Evolutionary conservation across 352 stramenopile species (phyloP).

Genomic region (Phytophthora europaea): DNA sequence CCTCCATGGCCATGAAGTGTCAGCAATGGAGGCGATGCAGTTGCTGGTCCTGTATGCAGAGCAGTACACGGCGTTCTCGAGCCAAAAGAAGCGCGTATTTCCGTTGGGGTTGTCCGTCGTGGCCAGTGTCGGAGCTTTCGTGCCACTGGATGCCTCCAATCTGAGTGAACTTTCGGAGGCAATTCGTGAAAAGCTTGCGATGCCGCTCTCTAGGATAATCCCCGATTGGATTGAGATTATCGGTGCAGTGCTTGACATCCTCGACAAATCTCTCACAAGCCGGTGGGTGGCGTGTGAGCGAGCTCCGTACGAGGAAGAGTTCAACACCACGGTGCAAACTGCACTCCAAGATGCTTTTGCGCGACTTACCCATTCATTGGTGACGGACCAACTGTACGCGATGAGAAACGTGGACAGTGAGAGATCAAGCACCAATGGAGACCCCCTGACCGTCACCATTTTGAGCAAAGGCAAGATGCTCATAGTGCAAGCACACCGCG

Average conservation of each 20-base stretch:
- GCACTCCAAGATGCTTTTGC: slow-evolving; percentile 29
- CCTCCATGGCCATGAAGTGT: slow-evolving; percentile 11
- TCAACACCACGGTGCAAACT: slow-evolving; percentile 10
- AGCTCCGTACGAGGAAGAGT: slow-evolving; percentile 23
- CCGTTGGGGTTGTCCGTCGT: slow-evolving; percentile 27
- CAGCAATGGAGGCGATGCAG: slow-evolving; percentile 29
- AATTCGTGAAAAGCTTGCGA: slow-evolving; percentile 19
- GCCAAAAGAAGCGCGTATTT: slow-evolving; percentile 8
- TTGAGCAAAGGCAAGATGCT: neutral
- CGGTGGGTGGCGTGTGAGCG: slow-evolving; percentile 28
- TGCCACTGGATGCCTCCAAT: slow-evolving; percentile 1
- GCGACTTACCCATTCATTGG: slow-evolving; percentile 27
- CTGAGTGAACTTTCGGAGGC: slow-evolving; percentile 14
- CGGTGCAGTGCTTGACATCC: slow-evolving; percentile 28
- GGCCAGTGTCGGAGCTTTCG: slow-evolving; percentile 22
- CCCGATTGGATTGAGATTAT: slow-evolving; percentile 21
- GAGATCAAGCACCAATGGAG: neutral
- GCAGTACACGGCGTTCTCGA: slow-evolving; percentile 8
- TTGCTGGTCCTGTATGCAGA: slow-evolving; percentile 29
- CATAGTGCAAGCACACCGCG: slow-evolving; percentile 3
- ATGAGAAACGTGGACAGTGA: slow-evolving; percentile 17
- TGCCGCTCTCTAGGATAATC: slow-evolving; percentile 16
- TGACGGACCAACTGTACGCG: slow-evolving; percentile 30
- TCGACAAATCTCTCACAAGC: slow-evolving; percentile 22
- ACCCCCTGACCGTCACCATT: slow-evolving; percentile 15